Evolutionary conservation across 106 monocot genomes (phyloP).

Genomic region (Phalaenopsis equestris): DNA sequence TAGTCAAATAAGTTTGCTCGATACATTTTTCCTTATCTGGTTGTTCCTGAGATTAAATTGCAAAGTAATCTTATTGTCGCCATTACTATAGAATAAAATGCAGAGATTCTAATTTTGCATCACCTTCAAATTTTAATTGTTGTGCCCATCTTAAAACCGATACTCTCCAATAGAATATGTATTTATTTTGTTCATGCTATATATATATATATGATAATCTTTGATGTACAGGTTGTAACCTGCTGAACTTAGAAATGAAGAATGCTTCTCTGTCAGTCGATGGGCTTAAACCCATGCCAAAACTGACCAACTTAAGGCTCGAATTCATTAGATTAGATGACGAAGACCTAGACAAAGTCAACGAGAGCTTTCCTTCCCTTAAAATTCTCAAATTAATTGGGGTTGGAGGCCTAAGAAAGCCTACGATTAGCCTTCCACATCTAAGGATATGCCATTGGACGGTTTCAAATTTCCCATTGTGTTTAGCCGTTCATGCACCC

Average conservation of each 20-base stretch:
- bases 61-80: too few species aligned
- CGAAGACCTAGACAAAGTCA: conserved; percentile 35
- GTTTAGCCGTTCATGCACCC: conserved; percentile 31
- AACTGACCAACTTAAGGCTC: conserved; percentile 32
- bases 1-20: too few species aligned
- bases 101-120: too few species aligned
- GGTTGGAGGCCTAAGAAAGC: conserved; percentile 47
- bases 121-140: neutral
- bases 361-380: conserved; percentile 42
- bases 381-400: conserved; percentile 40
- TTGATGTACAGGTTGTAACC: conserved; percentile 25
- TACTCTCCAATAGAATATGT: neutral
- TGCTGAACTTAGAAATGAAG: conserved; percentile 37
- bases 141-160: neutral
- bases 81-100: too few species aligned
- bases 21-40: too few species aligned
- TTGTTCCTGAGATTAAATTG: too few species aligned
- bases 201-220: neutral
- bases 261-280: conserved; percentile 56
- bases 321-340: conserved; percentile 56
- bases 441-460: conserved; percentile 35
- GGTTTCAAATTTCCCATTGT: conserved; percentile 36
- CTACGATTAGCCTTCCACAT: conserved; percentile 28
- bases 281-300: conserved; percentile 34
- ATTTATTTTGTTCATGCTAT: neutral